These are phyloP conservation scores for Macroventuria anomochaeta DNA, from an alignment of 2,329 filamentous ascomycete genomes.

Conservation along the genomic window DNA sequence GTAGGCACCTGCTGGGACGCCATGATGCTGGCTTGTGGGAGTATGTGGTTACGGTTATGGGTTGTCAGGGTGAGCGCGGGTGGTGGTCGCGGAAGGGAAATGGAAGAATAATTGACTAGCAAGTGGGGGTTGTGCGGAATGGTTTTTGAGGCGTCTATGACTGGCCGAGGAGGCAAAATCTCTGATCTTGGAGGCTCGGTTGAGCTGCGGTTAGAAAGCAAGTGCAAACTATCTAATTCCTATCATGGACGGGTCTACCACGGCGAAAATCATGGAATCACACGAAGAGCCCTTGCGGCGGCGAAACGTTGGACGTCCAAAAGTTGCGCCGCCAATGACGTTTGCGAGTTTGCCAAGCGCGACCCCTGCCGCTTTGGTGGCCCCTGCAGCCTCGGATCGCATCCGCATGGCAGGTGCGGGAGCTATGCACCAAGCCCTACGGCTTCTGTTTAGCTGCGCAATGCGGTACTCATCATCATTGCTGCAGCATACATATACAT, in stretches of 20 bases:
- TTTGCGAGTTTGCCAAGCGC: constrained; percentile 8
- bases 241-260: constrained; percentile 3
- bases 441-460: constrained; percentile 13
- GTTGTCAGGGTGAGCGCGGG: constrained; percentile 13
- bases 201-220: constrained; percentile 18
- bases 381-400: constrained; percentile 25
- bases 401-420: constrained; percentile 22
- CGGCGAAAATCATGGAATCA: constrained; percentile 15
- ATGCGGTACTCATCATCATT: constrained; percentile 16
- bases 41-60: constrained; percentile 5
- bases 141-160: constrained; percentile 27
- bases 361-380: constrained; percentile 22
- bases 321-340: constrained; percentile 16
- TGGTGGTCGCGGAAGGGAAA: constrained; percentile 10
- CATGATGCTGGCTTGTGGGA: constrained; percentile 33
- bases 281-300: constrained; percentile 11
- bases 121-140: constrained; percentile 37
- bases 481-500: constrained; percentile 4
- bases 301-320: constrained; percentile 22
- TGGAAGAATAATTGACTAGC: constrained; percentile 28
- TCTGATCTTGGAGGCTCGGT: constrained; percentile 9
- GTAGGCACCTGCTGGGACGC: constrained; percentile 41
- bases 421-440: constrained; percentile 17
- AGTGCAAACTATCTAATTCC: constrained; percentile 4
- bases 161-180: constrained; percentile 33